Evolutionary conservation across 1,139 yeast genomes (phyloP).

Genomic region (Debaryomyces sp.): DNA sequence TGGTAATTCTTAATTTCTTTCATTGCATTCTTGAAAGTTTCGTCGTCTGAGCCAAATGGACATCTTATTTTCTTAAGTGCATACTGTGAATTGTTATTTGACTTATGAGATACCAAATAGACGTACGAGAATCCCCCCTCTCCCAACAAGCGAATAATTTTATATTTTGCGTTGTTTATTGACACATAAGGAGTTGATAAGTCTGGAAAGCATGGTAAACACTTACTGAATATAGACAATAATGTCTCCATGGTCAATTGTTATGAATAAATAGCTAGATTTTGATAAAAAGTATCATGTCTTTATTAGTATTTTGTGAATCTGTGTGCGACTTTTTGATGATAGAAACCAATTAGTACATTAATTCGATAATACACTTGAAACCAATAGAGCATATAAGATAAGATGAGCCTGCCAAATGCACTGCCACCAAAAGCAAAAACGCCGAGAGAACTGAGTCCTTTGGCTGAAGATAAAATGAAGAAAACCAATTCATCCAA

Average conservation of each 20-base stretch:
- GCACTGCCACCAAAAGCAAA: not conserved
- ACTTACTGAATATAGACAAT: conserved; percentile 27
- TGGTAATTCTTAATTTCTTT: conserved; percentile 76
- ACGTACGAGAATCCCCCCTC: conserved; percentile 93
- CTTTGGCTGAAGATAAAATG: not conserved
- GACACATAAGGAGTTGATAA: conserved; percentile 48
- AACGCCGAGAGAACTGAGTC: not conserved
- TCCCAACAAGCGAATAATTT: conserved; percentile 71
- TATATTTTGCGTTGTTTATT: conserved; percentile 54
- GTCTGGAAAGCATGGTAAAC: conserved; percentile 48
- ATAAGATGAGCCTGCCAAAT: not conserved
- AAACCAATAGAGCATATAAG: not conserved
- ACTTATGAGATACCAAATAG: conserved; percentile 63
- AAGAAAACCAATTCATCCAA: not conserved
- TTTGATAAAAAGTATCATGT: not conserved
- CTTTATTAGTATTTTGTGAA: not conserved
- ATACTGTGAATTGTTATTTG: conserved; percentile 52
- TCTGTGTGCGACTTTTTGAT: conserved; percentile 3
- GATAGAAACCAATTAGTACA: not conserved
- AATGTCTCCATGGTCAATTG: conserved; percentile 25
- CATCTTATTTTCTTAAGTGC: conserved; percentile 88
- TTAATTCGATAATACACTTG: not conserved
- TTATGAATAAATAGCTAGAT: not conserved
- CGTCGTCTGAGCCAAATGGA: conserved; percentile 81
- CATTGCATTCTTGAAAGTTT: conserved; percentile 60